phyloP scores from a whole-genome alignment of 1,139 yeast genomes.

The Diutina ranongensis region DNA sequence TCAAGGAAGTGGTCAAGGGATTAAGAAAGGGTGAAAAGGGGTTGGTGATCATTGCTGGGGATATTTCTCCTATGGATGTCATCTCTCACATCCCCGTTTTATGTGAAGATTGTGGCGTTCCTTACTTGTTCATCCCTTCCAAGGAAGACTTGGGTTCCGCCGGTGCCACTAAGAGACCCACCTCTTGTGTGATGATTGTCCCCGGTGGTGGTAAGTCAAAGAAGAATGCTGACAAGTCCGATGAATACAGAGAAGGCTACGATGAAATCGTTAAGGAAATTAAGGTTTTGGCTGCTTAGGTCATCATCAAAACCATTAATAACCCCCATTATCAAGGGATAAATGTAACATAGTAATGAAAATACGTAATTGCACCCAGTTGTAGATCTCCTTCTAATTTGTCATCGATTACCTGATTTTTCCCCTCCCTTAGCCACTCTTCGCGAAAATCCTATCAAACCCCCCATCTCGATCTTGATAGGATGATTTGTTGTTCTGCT shows the following conservation, averaged over 20 bases:
- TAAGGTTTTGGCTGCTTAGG: constrained; percentile 9
- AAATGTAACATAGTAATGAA: constrained; percentile 4
- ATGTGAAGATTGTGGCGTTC: constrained; percentile 89
- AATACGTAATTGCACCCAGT: no score
- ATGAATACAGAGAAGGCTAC: constrained; percentile 83
- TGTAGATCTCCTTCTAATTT: no score
- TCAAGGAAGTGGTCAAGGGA: constrained; percentile 96
- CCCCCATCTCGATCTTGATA: no score
- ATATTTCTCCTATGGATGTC: constrained; percentile 94
- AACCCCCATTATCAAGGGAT: no score
- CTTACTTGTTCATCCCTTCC: constrained; percentile 87
- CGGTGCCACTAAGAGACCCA: constrained; percentile 98
- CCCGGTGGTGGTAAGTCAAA: constrained; percentile 91
- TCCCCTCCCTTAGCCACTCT: no score
- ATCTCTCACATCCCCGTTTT: constrained; percentile 94
- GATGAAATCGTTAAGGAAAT: constrained; percentile 95
- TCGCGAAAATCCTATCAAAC: no score
- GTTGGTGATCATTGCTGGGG: constrained; percentile 92
- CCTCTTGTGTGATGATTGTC: constrained; percentile 93
- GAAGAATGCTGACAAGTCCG: constrained; percentile 68
- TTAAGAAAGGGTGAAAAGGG: constrained; percentile 98
- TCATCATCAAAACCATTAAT: background rate
- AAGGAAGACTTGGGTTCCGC: constrained; percentile 98
- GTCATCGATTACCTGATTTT: no score
- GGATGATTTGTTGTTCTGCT: constrained; percentile 50